Percentiles rank a stretch among this genome's conserved stretches.
Evolutionary conservation across 768 basidiomycete genomes (phyloP).

Genomic region (Kwoniella sp.): DNA sequence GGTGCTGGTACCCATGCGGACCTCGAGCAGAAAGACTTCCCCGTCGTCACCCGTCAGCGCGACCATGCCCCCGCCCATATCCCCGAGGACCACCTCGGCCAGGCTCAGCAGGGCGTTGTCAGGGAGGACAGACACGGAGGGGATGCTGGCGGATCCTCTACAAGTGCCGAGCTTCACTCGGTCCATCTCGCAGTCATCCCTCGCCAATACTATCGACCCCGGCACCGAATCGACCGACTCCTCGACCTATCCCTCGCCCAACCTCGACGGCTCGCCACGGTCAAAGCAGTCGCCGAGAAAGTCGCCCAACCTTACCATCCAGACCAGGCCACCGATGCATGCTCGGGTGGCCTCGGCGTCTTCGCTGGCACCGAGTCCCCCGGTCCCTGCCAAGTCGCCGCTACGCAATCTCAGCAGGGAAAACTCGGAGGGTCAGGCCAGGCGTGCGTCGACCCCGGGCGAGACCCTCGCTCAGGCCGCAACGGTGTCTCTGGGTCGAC

Average conservation of each 20-base stretch:
- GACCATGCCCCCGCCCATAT: constrained; percentile 7
- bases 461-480: too few relatives aligned
- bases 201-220: too few relatives aligned
- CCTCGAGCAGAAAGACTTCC: constrained; percentile 1
- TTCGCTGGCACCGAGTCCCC: constrained; percentile 27
- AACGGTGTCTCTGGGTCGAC: too few relatives aligned
- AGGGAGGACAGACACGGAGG: too few relatives aligned
- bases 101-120: not conserved
- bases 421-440: constrained; percentile 14
- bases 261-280: not conserved
- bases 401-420: constrained; percentile 22
- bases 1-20: constrained; percentile 8
- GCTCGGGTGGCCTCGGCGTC: constrained; percentile 14
- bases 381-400: constrained; percentile 37
- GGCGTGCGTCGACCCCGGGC: too few relatives aligned
- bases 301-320: constrained; percentile 15
- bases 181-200: too few relatives aligned
- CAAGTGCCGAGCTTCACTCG: too few relatives aligned
- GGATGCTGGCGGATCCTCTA: too few relatives aligned
- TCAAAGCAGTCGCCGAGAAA: constrained; percentile 3
- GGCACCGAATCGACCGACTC: too few relatives aligned
- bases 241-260: too few relatives aligned
- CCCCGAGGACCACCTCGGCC: constrained; percentile 1
- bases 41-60: not conserved
- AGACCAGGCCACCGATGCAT: constrained; percentile 4